Evolutionary conservation across 2,329 filamentous ascomycete genomes (phyloP), one percentile per base, ranked within the genome.

Genomic region (Pleurostoma richardsiae): DNA sequence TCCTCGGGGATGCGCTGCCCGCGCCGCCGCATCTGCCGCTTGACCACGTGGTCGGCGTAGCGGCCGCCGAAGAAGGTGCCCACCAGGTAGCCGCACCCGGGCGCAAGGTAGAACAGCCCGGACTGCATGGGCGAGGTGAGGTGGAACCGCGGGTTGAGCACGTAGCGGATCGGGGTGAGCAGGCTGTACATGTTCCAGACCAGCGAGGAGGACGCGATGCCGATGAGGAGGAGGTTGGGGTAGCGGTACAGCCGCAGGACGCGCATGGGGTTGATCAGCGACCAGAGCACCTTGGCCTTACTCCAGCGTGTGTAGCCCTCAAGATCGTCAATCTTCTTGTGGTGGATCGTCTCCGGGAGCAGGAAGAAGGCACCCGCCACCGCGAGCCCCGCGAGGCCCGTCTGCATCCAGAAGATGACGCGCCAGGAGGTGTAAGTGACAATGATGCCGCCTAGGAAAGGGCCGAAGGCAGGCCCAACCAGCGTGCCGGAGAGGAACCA

Each of bases 111-210:
- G 65, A 88, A 86, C 4, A 88, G 71, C 0, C 81, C 83, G 0
- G 76, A 77, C 57, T 85, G 77, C 27, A 87, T 73, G 0, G 85
- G 83, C 0, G 73, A 73, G 0, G 74, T 77, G 10, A 88, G 73
- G 45, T 79, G 57, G 67, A 88, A 88, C 45, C 85, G 79, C 0
- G 85, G 84, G 56, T 88, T 88, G 19, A 88, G 71, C 10, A 87
- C 79, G 56, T 86, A 86, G 29, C 83, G 80, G 49, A 88, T 86
- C 0, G 80, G 80, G 0, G 82, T 86, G 6, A 86, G 70, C 1
- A 87, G 73, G 3, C 74, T 76, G 62, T 88, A 88, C 67, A 86
- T 85, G 62, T 87, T 88, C 81, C 82, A 88, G 10, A 88, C 77
- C 1, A 88, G 69, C 19, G 75, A 71, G 2, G 74, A 78, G 10